phyloP scores from a whole-genome alignment of 179 eudicot genomes.

The Sideroxylon spinosum region DNA sequence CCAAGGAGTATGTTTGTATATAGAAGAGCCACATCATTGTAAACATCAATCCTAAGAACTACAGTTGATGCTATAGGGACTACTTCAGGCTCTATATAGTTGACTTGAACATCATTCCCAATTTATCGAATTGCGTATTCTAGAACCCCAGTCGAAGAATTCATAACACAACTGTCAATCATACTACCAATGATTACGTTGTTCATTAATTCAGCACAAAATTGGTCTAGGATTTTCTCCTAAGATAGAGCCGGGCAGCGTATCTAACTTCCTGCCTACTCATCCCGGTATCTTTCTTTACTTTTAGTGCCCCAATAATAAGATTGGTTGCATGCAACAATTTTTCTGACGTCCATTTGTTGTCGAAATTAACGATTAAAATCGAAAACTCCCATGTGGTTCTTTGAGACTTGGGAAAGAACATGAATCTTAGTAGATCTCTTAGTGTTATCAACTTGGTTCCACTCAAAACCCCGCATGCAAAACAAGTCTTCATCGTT shows the following conservation, averaged over 20 bases:
- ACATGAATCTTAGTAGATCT: conserved; percentile 68
- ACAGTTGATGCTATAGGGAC: background rate
- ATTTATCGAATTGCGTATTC: conserved; percentile 54
- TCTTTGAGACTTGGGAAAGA: conserved; percentile 44
- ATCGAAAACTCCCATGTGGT: conserved; percentile 87
- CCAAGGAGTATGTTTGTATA: conserved; percentile 40
- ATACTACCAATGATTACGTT: conserved; percentile 60
- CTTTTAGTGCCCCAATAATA: too few species aligned
- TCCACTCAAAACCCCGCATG: conserved; percentile 29
- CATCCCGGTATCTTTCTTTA: conserved; percentile 51
- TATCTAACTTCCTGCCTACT: conserved; percentile 83
- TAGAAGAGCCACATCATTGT: conserved; percentile 38
- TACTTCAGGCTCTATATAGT: conserved; percentile 15
- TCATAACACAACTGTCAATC: conserved; percentile 47
- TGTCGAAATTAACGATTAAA: too few species aligned
- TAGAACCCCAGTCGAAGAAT: conserved; percentile 44
- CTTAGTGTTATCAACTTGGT: conserved; percentile 44
- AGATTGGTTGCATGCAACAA: too few species aligned
- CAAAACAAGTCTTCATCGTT: conserved; percentile 38
- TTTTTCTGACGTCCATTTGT: too few species aligned
- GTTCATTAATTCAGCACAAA: conserved; percentile 75
- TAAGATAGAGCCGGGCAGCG: conserved; percentile 71
- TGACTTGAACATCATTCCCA: conserved; percentile 17
- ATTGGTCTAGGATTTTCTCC: conserved; percentile 83
- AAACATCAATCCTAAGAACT: conserved; percentile 33